A percentile compares a stretch with the other conserved stretches of the same genome.
Conservation (phyloP, 768 basidiomycete genomes). For the Cubamyces sp. region DNA sequence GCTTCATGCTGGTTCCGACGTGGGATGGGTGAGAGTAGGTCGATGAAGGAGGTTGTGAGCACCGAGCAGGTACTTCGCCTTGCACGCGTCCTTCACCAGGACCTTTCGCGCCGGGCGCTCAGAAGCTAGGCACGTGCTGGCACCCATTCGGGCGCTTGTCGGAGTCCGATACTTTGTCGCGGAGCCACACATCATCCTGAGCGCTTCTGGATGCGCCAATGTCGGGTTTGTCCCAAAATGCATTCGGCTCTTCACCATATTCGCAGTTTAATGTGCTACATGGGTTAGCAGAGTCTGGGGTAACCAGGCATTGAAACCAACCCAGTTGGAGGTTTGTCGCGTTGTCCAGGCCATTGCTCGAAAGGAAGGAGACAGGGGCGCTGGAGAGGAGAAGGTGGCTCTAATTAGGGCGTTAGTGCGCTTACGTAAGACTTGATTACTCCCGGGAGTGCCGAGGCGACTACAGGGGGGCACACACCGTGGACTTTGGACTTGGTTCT, state of each 20-base stretch:
- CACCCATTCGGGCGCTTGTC: not conserved
- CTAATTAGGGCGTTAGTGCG: not conserved
- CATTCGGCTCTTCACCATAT: too few species aligned
- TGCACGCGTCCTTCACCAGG: slow-evolving; percentile 12
- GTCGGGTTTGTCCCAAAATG: too few species aligned
- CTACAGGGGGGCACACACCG: not conserved
- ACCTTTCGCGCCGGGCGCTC: slow-evolving; percentile 5
- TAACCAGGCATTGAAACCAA: too few species aligned
- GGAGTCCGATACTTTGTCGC: not conserved
- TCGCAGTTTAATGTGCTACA: too few species aligned
- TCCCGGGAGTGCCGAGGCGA: slow-evolving; percentile 7
- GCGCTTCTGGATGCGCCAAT: too few species aligned
- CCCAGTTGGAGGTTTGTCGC: too few species aligned
- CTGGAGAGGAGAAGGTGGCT: not conserved
- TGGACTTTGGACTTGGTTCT: not conserved
- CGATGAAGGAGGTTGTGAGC: not conserved
- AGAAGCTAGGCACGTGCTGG: slow-evolving; percentile 1
- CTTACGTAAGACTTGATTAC: slow-evolving; percentile 3
- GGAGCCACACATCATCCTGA: not conserved
- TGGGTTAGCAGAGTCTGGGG: too few species aligned
- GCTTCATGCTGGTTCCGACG: slow-evolving; percentile 55
- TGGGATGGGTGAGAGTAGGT: not conserved
- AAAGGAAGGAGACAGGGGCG: not conserved
- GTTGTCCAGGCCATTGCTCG: not conserved
- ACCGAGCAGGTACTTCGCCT: not conserved